Base-by-base conservation (phyloP, 202 grass and related monocot genomes). In the Elaeis oleifera region DNA sequence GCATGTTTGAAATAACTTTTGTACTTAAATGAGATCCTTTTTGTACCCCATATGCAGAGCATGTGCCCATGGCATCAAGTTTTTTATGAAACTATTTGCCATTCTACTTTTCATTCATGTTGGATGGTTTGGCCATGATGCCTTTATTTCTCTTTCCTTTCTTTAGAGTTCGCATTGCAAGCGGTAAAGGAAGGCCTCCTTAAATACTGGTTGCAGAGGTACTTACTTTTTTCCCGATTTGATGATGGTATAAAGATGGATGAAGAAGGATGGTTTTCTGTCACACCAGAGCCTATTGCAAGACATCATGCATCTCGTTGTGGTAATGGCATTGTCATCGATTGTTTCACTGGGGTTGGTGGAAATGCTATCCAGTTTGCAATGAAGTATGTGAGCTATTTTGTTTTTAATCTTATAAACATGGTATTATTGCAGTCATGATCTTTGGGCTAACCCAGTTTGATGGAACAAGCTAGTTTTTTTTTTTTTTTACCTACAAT, bases 361-460 rank as follows among this genome's bases (percentile, higher is more conserved):
- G 92, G 92, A 73, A 97, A 97, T 75, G 64, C 92, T 56, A 97
- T 97, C 77, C 92, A 97, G 72, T 97, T 97, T 77, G 92, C 88
- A 15, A 67, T 75, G 50, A 89, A 80, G 88, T 73, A 20, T 1
- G 59, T 97, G 53, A 20, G 64, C 74, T 17, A 6, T 71, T 16
- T 62, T 56, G 31, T 60, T 17, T 59, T 31, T 80, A 8, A 62
- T 79, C n/a, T 69, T 26, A 50, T 59, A 66, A 3, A 16, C 39
- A 51, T 62, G 4, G 18, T 73, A 25, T 50, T 36, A 36, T 36
- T 36, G 32, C 32, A 36, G 32, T 36, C 32, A 36, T 44, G 36
- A 9, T 44, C 36, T 44, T 9, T 11, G 13, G 36, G 0, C 28
- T 44, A 3, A 14, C 36, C 36, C 36, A 44, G 36, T 44, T 44